phyloP scores from a whole-genome alignment of 2,329 filamentous ascomycete genomes.

The Fusarium sacchari region DNA sequence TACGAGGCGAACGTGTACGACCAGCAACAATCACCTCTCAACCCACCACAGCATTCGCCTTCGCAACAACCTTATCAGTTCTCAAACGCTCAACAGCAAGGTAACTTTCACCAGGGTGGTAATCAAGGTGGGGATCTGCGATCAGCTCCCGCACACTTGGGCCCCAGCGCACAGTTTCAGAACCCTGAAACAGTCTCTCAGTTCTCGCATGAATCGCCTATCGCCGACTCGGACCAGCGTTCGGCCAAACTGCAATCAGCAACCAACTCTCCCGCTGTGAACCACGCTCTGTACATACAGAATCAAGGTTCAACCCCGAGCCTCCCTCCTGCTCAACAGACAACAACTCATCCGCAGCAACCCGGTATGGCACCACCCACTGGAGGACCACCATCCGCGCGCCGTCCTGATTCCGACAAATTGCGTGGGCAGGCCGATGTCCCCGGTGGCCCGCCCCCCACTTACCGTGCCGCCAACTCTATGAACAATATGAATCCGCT shows the following conservation, averaged over 20 bases:
- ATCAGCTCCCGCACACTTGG: conserved; percentile 50
- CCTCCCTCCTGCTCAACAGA: conserved; percentile 44
- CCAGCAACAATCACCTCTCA: conserved; percentile 42
- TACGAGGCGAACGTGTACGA: conserved; percentile 54
- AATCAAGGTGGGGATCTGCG: conserved; percentile 50
- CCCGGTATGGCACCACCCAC: conserved; percentile 59
- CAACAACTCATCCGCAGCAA: conserved; percentile 45
- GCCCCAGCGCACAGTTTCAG: conserved; percentile 45
- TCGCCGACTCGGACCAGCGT: conserved; percentile 59
- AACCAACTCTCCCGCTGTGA: conserved; percentile 56
- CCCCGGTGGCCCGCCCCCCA: conserved; percentile 59
- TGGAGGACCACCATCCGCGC: conserved; percentile 55
- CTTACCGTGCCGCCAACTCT: conserved; percentile 62
- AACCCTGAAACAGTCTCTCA: conserved; percentile 71
- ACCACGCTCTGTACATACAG: conserved; percentile 51
- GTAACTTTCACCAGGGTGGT: conserved; percentile 38
- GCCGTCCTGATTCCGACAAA: conserved; percentile 63
- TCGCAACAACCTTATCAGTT: conserved; percentile 38
- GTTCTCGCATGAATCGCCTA: conserved; percentile 69
- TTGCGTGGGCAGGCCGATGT: conserved; percentile 56
- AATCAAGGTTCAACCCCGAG: conserved; percentile 48
- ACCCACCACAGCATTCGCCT: conserved; percentile 25
- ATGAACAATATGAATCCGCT: conserved; percentile 56
- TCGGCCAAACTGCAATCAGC: conserved; percentile 55
- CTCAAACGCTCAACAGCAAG: conserved; percentile 50